phyloP scores from a whole-genome alignment of 768 basidiomycete species.

The Suillus brevipes region DNA sequence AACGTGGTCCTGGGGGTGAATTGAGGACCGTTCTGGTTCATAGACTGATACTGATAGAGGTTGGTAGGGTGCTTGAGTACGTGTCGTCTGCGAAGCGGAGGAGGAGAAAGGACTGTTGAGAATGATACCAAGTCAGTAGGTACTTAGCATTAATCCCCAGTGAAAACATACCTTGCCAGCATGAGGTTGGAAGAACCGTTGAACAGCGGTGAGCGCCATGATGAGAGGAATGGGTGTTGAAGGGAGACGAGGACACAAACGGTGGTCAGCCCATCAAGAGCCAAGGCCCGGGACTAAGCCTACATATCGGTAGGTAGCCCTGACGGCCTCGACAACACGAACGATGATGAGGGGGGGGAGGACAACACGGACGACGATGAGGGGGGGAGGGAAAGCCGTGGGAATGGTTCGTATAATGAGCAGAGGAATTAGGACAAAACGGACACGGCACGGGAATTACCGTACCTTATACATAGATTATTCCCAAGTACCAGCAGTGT shows the following conservation, averaged over 20 bases:
- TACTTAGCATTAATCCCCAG: neutral
- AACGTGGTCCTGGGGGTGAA: too few species aligned
- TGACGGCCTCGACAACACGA: neutral
- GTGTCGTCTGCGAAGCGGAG: neutral
- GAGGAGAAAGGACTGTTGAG: slow-evolving; percentile 18
- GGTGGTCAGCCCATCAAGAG: neutral
- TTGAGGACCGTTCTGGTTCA: too few species aligned
- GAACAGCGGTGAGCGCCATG: neutral
- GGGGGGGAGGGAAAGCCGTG: neutral
- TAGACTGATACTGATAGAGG: too few species aligned
- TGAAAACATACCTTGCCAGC: neutral
- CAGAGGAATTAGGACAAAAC: neutral
- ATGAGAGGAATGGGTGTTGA: neutral
- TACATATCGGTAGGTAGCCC: neutral
- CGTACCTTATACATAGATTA: neutral
- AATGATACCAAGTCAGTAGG: neutral
- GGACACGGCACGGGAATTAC: neutral
- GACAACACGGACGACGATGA: too few species aligned
- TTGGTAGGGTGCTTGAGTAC: too few species aligned
- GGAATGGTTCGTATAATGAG: neutral
- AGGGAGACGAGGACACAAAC: too few species aligned
- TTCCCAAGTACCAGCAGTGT: neutral
- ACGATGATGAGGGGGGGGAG: neutral
- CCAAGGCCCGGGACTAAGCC: neutral
- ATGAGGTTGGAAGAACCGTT: too few species aligned